Evolutionary conservation across 257 asterid species (phyloP), one percentile per base, ranked within the genome.

Genomic region (Rauvolfia tetraphylla): DNA sequence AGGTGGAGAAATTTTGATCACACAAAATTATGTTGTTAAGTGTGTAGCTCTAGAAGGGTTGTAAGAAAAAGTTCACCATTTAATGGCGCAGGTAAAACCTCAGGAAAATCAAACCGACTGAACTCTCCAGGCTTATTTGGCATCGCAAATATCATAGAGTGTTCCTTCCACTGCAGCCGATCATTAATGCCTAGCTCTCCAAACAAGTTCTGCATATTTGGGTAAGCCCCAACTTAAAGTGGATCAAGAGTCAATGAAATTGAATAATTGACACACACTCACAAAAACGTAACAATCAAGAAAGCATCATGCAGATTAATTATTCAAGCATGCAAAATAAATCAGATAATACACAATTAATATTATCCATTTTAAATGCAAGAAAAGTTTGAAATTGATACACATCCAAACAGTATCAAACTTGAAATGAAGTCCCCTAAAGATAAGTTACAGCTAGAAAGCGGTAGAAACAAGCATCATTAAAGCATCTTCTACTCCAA

Each of bases 141-240:
- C 99, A 93, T 91, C 27, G 99, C 98, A 78, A 95, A 95, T 81
- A 92, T 95, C 99, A 95, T 95, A 31, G 99, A 93, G 72, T 95
- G 99, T 83, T 93, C 99, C 81, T 95, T 95, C 99, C 99, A 95
- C 74, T 95, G 99, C 83, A 95, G 79, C 54, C 99, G 95, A 67
- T 95, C 97, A 20, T 91, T 88, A 62, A 95, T 91, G 49, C 98
- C 98, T 42, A 95, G 89, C 84, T 95, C 98, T n/a, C 99, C 96
- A 72, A 95, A 95, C 76, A 95, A 89, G 87, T 91, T 95, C 96
- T 95, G 99, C 41, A 95, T 51, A 88, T 95, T 95, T 78, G 99
- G 99, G 96, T 95, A 93, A 31, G 99, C 99, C 90, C 99, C 99
- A 81, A 95, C 99, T 95, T 82, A 67, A 80, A 71, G 74, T 74